A percentile compares a stretch with the other conserved stretches of the same genome.
These are phyloP conservation scores for Penicillium capsulatum DNA, from an alignment of 2,329 filamentous ascomycete genomes.

Conservation along the genomic window DNA sequence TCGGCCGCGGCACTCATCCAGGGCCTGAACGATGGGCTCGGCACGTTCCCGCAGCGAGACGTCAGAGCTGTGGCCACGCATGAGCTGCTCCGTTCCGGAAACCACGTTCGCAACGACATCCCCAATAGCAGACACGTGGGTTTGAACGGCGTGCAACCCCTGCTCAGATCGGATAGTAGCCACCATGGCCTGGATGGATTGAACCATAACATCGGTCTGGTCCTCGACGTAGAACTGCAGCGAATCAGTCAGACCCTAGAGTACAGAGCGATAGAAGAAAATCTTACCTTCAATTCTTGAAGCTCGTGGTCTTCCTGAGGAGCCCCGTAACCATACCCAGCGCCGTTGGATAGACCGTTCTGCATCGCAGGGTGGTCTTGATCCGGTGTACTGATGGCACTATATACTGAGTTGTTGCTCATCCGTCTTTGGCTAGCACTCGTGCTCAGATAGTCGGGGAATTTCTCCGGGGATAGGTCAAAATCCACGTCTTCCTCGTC, in stretches of 20 bases:
- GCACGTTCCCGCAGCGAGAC: conserved; percentile 48
- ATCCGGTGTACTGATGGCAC: conserved; percentile 63
- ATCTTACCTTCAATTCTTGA: conserved; percentile 57
- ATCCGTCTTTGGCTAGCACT: conserved; percentile 46
- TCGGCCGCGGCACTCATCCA: conserved; percentile 61
- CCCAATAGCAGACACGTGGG: conserved; percentile 67
- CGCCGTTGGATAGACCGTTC: conserved; percentile 30
- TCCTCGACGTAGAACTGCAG: conserved; percentile 73
- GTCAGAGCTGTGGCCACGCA: conserved; percentile 46
- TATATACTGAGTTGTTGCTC: conserved; percentile 69
- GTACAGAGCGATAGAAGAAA: background rate
- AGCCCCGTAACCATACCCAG: conserved; percentile 42
- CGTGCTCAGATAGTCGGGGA: conserved; percentile 63
- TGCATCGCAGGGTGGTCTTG: conserved; percentile 25
- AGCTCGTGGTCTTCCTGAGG: conserved; percentile 47
- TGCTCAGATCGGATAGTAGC: conserved; percentile 64
- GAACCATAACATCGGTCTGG: conserved; percentile 72
- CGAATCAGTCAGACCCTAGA: conserved; percentile 14
- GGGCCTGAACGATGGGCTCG: conserved; percentile 38
- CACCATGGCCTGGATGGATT: conserved; percentile 78
- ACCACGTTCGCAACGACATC: conserved; percentile 67
- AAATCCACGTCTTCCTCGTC: conserved; percentile 72
- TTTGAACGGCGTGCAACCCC: conserved; percentile 60
- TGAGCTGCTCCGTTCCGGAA: conserved; percentile 58
- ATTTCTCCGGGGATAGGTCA: conserved; percentile 59